phyloP scores from a whole-genome alignment of 2,329 filamentous ascomycete genomes.

The Passalora sequoiae region DNA sequence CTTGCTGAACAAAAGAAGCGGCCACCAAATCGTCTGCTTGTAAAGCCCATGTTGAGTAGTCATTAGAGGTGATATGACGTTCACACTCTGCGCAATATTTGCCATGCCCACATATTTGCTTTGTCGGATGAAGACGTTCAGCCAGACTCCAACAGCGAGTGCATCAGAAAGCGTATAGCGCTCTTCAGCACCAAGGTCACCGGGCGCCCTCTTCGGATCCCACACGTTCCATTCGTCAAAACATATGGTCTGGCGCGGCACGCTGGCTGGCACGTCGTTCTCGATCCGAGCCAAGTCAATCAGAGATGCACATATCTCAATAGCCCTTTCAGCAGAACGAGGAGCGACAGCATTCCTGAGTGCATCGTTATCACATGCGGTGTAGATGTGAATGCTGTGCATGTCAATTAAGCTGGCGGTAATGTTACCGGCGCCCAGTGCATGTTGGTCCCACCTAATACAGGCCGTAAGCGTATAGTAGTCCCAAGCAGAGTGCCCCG shows the following conservation, averaged over 20 bases:
- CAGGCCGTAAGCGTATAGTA: conserved; percentile 67
- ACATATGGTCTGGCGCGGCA: conserved; percentile 65
- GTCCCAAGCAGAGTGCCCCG: conserved; percentile 66
- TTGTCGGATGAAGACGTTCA: conserved; percentile 73
- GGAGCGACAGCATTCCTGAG: conserved; percentile 58
- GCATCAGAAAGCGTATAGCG: conserved; percentile 69
- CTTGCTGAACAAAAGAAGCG: conserved; percentile 61
- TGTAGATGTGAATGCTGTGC: conserved; percentile 79
- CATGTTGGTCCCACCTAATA: conserved; percentile 49
- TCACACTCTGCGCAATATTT: conserved; percentile 71
- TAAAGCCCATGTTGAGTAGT: conserved; percentile 59
- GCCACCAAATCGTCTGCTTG: conserved; percentile 73
- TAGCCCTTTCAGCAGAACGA: conserved; percentile 65
- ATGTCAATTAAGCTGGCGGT: conserved; percentile 61
- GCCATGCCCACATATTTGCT: conserved; percentile 68
- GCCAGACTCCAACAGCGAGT: conserved; percentile 67
- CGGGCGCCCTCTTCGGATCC: conserved; percentile 66
- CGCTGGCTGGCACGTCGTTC: conserved; percentile 54
- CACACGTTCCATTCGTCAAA: conserved; percentile 86
- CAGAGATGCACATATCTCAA: conserved; percentile 62
- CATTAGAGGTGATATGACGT: conserved; percentile 73
- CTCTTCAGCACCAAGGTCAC: conserved; percentile 68
- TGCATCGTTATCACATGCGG: conserved; percentile 49
- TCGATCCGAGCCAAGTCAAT: conserved; percentile 71
- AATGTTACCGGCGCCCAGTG: conserved; percentile 43